These are phyloP conservation scores for Lojkania enalia DNA, from an alignment of 2,329 filamentous ascomycete species.

Conservation along the genomic window DNA sequence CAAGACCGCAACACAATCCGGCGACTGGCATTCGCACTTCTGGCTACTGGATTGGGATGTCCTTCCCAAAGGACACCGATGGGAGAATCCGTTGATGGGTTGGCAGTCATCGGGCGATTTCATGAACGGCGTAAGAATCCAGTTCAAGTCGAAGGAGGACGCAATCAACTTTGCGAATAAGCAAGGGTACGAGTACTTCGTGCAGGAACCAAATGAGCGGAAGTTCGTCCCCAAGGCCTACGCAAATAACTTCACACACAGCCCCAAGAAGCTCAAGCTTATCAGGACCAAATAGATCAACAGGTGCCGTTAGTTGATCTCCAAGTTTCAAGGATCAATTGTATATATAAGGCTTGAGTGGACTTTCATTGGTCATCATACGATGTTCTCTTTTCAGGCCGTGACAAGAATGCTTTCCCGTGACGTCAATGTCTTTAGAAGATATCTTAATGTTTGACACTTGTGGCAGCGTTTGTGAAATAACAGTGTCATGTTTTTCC, in stretches of 20 bases:
- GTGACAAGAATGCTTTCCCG: too few relatives aligned
- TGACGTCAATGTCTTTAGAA: too few relatives aligned
- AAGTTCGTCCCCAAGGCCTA: constrained; percentile 90
- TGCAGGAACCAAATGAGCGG: constrained; percentile 92
- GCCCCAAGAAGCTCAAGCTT: constrained; percentile 80
- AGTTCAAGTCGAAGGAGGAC: constrained; percentile 92
- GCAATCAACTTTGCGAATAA: constrained; percentile 96
- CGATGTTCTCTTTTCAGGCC: too few relatives aligned
- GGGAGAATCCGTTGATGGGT: constrained; percentile 98
- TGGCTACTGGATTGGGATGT: constrained; percentile 99
- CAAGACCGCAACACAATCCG: constrained; percentile 96
- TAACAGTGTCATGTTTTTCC: too few relatives aligned
- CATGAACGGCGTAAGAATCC: constrained; percentile 91
- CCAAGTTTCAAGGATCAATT: too few relatives aligned
- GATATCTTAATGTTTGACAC: too few relatives aligned
- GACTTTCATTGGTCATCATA: constrained; percentile 1
- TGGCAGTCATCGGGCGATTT: constrained; percentile 96
- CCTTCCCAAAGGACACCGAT: constrained; percentile 86
- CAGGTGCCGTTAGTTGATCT: too few relatives aligned
- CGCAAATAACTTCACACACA: constrained; percentile 93
- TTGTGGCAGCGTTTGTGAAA: too few relatives aligned
- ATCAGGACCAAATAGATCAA: constrained; percentile 75
- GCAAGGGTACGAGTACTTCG: constrained; percentile 98
- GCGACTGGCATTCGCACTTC: constrained; percentile 77
- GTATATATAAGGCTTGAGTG: constrained; percentile 30